A percentile compares a stretch with the other conserved stretches of the same genome.
These are phyloP conservation scores for Boletus sp. DNA, from an alignment of 768 basidiomycete genomes.

Conservation along the genomic window DNA sequence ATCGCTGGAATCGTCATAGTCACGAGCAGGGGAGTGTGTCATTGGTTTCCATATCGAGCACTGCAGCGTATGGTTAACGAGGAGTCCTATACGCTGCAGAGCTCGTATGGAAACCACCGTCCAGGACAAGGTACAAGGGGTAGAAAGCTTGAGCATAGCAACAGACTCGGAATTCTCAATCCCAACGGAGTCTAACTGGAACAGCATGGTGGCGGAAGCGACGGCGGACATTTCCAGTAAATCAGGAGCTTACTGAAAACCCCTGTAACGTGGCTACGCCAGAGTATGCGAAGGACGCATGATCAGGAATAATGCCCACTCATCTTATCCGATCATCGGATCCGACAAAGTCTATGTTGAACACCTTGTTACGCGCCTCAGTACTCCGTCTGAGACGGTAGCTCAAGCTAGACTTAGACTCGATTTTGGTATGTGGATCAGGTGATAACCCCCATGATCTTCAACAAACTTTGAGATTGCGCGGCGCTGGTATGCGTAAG, in stretches of 20 bases:
- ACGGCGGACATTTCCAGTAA: not conserved
- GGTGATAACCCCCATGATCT: not conserved
- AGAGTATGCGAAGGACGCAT: not conserved
- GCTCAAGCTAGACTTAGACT: not conserved
- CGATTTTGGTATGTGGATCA: not conserved
- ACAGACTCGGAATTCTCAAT: not conserved
- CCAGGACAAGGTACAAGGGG: not conserved
- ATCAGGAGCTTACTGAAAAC: not conserved
- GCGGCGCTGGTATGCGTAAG: not conserved
- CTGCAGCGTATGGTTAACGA: not conserved
- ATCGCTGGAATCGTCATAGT: not conserved
- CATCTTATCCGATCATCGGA: not conserved
- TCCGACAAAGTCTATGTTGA: not conserved
- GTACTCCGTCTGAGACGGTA: not conserved
- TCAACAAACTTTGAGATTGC: not conserved
- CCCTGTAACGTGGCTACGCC: not conserved
- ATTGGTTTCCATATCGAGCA: not conserved
- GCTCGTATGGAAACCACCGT: not conserved
- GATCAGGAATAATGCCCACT: not conserved
- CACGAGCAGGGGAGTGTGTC: not conserved
- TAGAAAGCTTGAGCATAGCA: not conserved
- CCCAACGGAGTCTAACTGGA: not conserved
- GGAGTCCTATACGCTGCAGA: not conserved
- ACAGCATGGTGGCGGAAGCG: not conserved
- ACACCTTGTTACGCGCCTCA: not conserved